Percentiles rank a stretch among this genome's conserved stretches.
Evolutionary conservation across 306 rosid species (phyloP).

Genomic region (Fragaria nilgerrensis): DNA sequence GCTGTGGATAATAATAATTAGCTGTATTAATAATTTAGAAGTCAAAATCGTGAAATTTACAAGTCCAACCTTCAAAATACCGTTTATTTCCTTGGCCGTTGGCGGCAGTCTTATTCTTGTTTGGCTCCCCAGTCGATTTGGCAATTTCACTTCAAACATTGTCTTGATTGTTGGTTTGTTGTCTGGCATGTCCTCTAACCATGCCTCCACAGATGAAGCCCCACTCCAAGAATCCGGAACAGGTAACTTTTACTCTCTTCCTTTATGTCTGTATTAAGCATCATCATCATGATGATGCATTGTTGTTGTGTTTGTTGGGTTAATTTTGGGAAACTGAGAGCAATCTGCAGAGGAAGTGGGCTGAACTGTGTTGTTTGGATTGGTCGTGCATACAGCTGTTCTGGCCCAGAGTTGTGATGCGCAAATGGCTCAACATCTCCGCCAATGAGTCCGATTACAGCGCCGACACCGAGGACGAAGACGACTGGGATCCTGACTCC

Average conservation of each 20-base stretch:
- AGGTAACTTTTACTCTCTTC: slow-evolving; percentile 18
- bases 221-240: slow-evolving; percentile 8
- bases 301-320: slow-evolving; percentile 8
- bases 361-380: slow-evolving; percentile 62
- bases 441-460: slow-evolving; percentile 55
- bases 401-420: slow-evolving; percentile 70
- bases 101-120: slow-evolving; percentile 9
- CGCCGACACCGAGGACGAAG: slow-evolving; percentile 65
- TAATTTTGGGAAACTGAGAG: slow-evolving; percentile 46
- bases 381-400: slow-evolving; percentile 63
- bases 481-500: slow-evolving; percentile 43
- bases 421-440: slow-evolving; percentile 78
- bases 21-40: neutral
- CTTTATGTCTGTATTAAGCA: neutral
- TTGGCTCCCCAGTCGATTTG: neutral
- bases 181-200: neutral
- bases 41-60: neutral
- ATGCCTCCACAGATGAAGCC: slow-evolving; percentile 18
- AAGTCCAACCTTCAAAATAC: neutral
- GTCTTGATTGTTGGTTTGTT: neutral
- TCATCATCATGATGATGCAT: too few species aligned
- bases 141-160: neutral
- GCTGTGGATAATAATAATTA: neutral
- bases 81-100: neutral
- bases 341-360: slow-evolving; percentile 67